These are phyloP conservation scores for Drosera capensis DNA, from an alignment of 148 eudicot species.

Conservation along the genomic window DNA sequence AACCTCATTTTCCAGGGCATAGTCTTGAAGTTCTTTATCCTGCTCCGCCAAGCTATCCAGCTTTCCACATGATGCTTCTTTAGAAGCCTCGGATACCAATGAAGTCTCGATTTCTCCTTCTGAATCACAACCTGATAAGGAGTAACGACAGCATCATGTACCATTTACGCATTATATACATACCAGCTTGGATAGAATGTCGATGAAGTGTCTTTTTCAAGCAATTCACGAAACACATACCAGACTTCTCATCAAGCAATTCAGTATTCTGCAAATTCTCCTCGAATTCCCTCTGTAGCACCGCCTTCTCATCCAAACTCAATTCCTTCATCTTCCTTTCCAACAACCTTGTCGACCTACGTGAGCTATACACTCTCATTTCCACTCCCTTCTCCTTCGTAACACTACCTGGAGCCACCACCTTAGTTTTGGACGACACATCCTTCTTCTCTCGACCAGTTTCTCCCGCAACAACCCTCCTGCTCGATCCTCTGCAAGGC, in stretches of 20 bases:
- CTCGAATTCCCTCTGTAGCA: slow-evolving; percentile 4
- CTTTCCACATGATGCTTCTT: slow-evolving; percentile 4
- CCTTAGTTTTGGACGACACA: slow-evolving; percentile 10
- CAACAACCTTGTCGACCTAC: slow-evolving; percentile 33
- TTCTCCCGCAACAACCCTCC: slow-evolving; percentile 10
- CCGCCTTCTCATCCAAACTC: slow-evolving; percentile 8
- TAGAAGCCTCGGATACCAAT: slow-evolving; percentile 5
- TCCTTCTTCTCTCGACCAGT: slow-evolving; percentile 8
- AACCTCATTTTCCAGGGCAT: slow-evolving; percentile 6
- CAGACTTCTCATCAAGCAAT: slow-evolving; percentile 9
- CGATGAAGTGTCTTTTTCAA: not conserved
- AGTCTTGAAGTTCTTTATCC: slow-evolving; percentile 1
- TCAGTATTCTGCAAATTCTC: slow-evolving; percentile 8
- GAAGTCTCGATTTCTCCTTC: slow-evolving; percentile 7
- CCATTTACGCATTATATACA: not conserved
- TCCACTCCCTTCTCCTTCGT: slow-evolving; percentile 14
- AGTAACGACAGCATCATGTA: not conserved
- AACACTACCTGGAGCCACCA: slow-evolving; percentile 5
- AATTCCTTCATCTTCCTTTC: slow-evolving; percentile 19
- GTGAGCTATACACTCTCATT: slow-evolving; percentile 18
- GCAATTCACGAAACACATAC: slow-evolving; percentile 10
- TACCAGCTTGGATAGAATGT: not conserved
- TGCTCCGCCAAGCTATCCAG: slow-evolving; percentile 1
- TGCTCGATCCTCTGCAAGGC: slow-evolving; percentile 18
- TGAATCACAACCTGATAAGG: slow-evolving; percentile 9